phyloP scores from a whole-genome alignment of 495 filamentous ascomycete genomes.

The Staphylotrichum longicolle region DNA sequence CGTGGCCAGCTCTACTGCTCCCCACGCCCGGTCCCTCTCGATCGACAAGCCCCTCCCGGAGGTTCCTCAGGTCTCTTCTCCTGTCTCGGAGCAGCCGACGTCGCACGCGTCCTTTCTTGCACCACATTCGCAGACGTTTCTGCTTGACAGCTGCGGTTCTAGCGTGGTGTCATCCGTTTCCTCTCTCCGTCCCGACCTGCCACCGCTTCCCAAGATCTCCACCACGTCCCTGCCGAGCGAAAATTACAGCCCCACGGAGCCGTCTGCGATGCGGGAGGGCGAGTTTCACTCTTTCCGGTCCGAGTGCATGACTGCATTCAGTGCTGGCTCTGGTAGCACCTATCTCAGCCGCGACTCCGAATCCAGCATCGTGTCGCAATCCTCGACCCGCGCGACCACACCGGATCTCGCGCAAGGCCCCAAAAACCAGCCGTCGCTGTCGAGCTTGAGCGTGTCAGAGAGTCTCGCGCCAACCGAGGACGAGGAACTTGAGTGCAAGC shows the following conservation, averaged over 20 bases:
- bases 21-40: conserved; percentile 36
- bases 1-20: conserved; percentile 26
- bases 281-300: conserved; percentile 51
- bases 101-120: conserved; percentile 34
- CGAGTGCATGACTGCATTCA: conserved; percentile 52
- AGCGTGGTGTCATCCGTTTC: conserved; percentile 42
- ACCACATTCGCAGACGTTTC: conserved; percentile 43
- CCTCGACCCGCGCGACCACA: conserved; percentile 86
- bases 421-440: conserved; percentile 50
- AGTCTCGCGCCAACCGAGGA: conserved; percentile 68
- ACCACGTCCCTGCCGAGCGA: conserved; percentile 44
- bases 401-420: conserved; percentile 60
- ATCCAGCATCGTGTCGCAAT: conserved; percentile 72
- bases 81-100: conserved; percentile 27
- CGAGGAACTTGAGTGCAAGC: conserved; percentile 73
- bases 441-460: conserved; percentile 55
- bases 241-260: conserved; percentile 49
- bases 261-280: conserved; percentile 41
- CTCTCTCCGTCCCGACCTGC: conserved; percentile 42
- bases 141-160: conserved; percentile 32
- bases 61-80: conserved; percentile 35
- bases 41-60: conserved; percentile 47
- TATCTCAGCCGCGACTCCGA: conserved; percentile 81
- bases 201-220: conserved; percentile 49
- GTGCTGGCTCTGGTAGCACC: conserved; percentile 62